Percentiles rank a stretch among this genome's conserved stretches.
Evolutionary conservation across 805 yeast species (phyloP).

Genomic region (Brettanomyces bruxellensis): DNA sequence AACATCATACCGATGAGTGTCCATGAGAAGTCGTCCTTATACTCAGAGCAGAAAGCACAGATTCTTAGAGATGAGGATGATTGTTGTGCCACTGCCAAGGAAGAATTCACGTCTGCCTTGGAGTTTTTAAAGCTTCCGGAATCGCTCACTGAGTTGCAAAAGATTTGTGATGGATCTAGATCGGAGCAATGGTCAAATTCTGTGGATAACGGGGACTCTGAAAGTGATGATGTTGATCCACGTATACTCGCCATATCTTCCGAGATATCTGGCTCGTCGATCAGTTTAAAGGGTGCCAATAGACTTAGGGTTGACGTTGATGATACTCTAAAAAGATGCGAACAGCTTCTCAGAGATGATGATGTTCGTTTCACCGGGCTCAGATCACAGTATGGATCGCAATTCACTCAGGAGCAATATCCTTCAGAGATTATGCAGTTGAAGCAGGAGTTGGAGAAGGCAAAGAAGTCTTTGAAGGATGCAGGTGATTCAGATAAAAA

Average conservation of each 20-base stretch:
- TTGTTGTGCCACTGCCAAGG: conserved; percentile 64
- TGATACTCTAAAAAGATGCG: conserved; percentile 27
- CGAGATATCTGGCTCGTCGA: conserved; percentile 15
- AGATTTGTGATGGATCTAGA: too few species aligned
- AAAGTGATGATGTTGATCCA: conserved; percentile 28
- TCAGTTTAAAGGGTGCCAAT: conserved; percentile 24
- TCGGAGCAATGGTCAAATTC: conserved; percentile 20
- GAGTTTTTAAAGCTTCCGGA: conserved; percentile 75
- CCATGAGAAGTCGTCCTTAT: conserved; percentile 78
- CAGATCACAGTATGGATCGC: conserved; percentile 26
- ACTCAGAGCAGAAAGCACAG: conserved; percentile 83
- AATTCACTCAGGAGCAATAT: conserved; percentile 25
- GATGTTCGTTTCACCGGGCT: conserved; percentile 25
- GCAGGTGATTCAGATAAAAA: conserved; percentile 53
- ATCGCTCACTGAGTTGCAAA: conserved; percentile 40
- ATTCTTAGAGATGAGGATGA: conserved; percentile 68
- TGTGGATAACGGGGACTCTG: conserved; percentile 10
- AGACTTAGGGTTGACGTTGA: conserved; percentile 29
- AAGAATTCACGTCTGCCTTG: conserved; percentile 68
- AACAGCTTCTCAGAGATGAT: conserved; percentile 25
- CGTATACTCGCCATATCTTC: conserved; percentile 30
- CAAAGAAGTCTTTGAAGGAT: conserved; percentile 48
- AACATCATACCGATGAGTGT: conserved; percentile 79
- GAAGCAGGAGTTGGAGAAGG: conserved; percentile 10
- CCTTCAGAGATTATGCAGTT: conserved; percentile 9